phyloP scores from a whole-genome alignment of 2,329 filamentous ascomycete species.

The Epichloe brachyelytri region DNA sequence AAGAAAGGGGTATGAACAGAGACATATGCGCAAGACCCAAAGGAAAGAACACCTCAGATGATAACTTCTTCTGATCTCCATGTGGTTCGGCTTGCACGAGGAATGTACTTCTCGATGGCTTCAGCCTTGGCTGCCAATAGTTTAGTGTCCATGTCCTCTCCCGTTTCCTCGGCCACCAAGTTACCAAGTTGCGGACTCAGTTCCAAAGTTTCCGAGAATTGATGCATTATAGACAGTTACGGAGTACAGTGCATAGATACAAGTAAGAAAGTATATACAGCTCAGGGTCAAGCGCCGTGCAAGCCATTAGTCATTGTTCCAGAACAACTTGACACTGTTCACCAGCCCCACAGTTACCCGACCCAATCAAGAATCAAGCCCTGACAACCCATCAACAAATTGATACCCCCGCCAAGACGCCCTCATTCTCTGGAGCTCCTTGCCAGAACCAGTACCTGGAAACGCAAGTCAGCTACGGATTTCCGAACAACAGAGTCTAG shows the following conservation, averaged over 20 bases:
- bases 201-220: not conserved
- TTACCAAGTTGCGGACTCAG: not conserved
- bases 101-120: not conserved
- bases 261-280: too few relatives aligned
- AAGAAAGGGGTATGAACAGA: conserved; percentile 24
- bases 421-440: not conserved
- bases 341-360: too few relatives aligned
- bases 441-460: conserved; percentile 27
- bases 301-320: too few relatives aligned
- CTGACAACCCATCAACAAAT: too few relatives aligned
- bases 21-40: conserved; percentile 14
- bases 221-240: not conserved
- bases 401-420: too few relatives aligned
- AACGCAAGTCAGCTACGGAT: not conserved
- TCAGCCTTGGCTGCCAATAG: not conserved
- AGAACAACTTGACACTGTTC: too few relatives aligned
- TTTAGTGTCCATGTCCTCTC: not conserved
- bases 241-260: too few relatives aligned
- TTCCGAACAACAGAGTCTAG: not conserved
- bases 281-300: too few relatives aligned
- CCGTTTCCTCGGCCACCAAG: not conserved
- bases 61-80: too few relatives aligned
- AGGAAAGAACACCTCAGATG: too few relatives aligned
- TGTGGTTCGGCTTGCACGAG: too few relatives aligned
- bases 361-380: too few relatives aligned